A percentile compares a stretch with the other conserved stretches of the same genome.
Evolutionary conservation across 1,139 yeast species (phyloP).

Genomic region (Yamadazyma siamensis): DNA sequence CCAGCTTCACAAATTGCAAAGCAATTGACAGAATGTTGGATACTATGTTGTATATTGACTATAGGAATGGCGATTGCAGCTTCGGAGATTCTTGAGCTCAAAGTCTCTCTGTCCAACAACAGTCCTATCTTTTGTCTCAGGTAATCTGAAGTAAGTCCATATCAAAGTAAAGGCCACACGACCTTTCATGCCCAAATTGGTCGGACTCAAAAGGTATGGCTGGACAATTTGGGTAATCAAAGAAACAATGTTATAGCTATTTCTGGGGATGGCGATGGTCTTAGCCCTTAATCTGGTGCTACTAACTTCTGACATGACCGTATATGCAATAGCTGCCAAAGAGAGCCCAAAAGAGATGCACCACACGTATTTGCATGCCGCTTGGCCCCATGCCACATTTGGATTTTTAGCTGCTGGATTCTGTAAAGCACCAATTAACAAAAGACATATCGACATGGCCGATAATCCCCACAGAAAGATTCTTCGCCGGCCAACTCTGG

Average conservation of each 20-base stretch:
- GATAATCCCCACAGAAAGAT: conserved; percentile 16
- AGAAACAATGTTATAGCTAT: conserved; percentile 39
- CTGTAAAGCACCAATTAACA: conserved; percentile 12
- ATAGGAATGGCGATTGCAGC: conserved; percentile 11
- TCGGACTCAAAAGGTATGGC: conserved; percentile 58
- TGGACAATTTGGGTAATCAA: conserved; percentile 40
- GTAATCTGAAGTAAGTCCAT: conserved; percentile 7
- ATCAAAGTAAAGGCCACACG: conserved; percentile 2
- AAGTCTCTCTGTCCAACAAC: conserved; percentile 10
- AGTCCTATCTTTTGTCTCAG: conserved; percentile 11
- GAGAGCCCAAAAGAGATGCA: conserved; percentile 46
- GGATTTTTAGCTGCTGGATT: conserved; percentile 16
- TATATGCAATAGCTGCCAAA: conserved; percentile 56
- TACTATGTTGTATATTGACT: too few species aligned
- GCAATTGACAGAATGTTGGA: too few species aligned
- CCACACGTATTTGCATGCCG: conserved; percentile 25
- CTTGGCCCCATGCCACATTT: conserved; percentile 19
- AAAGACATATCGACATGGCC: conserved; percentile 24
- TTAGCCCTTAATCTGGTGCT: conserved; percentile 52
- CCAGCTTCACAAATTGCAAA: conserved; percentile 5
- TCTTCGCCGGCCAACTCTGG: conserved; percentile 17
- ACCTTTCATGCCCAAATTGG: conserved; percentile 55
- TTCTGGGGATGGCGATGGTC: conserved; percentile 54
- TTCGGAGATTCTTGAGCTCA: conserved; percentile 7
- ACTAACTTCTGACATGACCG: conserved; percentile 53